phyloP scores from a whole-genome alignment of 2,329 filamentous ascomycete species.

The Pseudocercospora fuligena region DNA sequence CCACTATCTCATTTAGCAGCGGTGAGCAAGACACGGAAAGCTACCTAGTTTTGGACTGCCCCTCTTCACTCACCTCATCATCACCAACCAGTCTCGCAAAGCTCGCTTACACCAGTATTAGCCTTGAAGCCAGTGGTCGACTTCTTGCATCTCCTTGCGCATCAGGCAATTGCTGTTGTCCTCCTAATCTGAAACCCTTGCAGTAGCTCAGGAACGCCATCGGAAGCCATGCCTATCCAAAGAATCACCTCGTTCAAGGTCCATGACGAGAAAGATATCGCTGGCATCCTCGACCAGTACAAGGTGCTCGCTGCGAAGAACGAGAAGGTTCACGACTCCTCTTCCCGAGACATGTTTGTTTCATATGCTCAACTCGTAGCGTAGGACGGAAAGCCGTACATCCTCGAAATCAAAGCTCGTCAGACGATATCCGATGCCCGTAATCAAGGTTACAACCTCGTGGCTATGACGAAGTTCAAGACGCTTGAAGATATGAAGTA shows the following conservation, averaged over 20 bases:
- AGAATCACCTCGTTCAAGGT: constrained; percentile 61
- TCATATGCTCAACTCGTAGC: constrained; percentile 10
- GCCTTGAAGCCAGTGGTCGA: neutral
- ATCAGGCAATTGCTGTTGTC: neutral
- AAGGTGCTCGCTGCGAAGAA: constrained; percentile 50
- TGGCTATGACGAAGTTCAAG: constrained; percentile 67
- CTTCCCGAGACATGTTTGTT: neutral
- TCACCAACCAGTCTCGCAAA: neutral
- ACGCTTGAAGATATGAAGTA: constrained; percentile 71
- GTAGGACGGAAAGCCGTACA: constrained; percentile 74
- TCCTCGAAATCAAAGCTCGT: constrained; percentile 63
- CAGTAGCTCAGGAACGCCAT: neutral
- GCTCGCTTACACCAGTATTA: neutral
- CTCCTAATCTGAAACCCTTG: neutral
- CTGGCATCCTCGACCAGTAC: constrained; percentile 52
- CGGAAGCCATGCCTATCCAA: constrained; percentile 45
- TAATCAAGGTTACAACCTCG: constrained; percentile 68
- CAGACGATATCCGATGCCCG: constrained; percentile 62
- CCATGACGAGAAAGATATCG: constrained; percentile 51
- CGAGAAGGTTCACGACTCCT: constrained; percentile 45
- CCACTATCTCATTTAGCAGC: neutral
- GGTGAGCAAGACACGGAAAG: constrained; percentile 7
- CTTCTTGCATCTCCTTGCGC: neutral
- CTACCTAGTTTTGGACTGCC: constrained; percentile 1
- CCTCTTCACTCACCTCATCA: neutral